A percentile compares a stretch with the other conserved stretches of the same genome.
Evolutionary conservation across 2,329 filamentous ascomycete species (phyloP).

Genomic region (Fusarium sp.): DNA sequence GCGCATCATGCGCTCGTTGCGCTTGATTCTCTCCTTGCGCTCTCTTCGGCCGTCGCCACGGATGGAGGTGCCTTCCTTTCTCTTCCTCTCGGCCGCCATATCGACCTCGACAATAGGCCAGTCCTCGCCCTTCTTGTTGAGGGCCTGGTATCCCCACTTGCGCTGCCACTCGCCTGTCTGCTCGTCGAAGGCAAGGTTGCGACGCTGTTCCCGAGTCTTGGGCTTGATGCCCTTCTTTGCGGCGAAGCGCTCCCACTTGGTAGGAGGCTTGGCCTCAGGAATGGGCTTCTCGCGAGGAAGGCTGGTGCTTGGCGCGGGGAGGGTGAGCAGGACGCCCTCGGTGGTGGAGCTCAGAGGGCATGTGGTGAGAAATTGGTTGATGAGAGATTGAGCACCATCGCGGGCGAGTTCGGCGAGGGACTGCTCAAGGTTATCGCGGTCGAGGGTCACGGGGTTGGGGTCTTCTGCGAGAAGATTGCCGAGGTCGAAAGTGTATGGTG

Average conservation of each 20-base stretch:
- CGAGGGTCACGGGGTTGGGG: conserved; percentile 80
- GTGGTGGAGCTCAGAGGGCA: conserved; percentile 79
- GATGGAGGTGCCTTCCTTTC: conserved; percentile 71
- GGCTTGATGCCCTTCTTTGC: conserved; percentile 96
- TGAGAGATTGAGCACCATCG: conserved; percentile 89
- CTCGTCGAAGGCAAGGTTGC: conserved; percentile 86
- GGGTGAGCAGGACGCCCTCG: conserved; percentile 79
- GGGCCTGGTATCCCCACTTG: conserved; percentile 94
- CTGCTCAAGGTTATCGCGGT: conserved; percentile 68
- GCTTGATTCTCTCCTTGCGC: conserved; percentile 75
- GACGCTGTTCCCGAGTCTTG: conserved; percentile 81
- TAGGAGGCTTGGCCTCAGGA: conserved; percentile 82
- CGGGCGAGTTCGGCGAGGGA: conserved; percentile 80
- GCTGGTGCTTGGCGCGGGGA: conserved; percentile 76
- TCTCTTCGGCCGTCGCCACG: conserved; percentile 72
- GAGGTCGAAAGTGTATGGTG: conserved; percentile 94
- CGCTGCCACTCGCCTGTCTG: conserved; percentile 87
- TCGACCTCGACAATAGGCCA: conserved; percentile 91
- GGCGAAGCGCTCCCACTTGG: conserved; percentile 96
- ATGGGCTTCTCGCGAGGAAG: conserved; percentile 94
- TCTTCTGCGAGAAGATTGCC: conserved; percentile 87
- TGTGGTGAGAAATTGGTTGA: conserved; percentile 94
- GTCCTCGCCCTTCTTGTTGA: conserved; percentile 86
- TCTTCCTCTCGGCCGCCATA: conserved; percentile 74
- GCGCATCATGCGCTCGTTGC: conserved; percentile 77